These are phyloP conservation scores for Rhizopus stolonifer DNA, from an alignment of 371 early-diverging fungal genomes.

Conservation along the genomic window DNA sequence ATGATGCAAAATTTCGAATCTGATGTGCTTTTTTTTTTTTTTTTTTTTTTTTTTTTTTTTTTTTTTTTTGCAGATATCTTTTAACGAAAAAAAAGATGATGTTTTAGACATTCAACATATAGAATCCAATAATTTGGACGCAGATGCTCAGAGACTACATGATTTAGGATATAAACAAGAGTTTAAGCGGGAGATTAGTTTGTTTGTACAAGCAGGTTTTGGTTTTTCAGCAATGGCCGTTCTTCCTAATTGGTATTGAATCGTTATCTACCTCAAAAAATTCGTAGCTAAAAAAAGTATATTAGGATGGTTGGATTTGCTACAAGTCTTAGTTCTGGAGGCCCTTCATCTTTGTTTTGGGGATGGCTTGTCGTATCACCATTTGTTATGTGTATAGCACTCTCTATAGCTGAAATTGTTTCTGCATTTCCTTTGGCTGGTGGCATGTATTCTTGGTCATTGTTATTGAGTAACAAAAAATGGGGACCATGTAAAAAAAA, in stretches of 20 bases:
- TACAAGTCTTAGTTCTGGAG: conserved; percentile 29
- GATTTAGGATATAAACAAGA: conserved; percentile 46
- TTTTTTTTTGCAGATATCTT: no score
- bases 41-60: no score
- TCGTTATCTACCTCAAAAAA: not conserved
- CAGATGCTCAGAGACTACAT: conserved; percentile 33
- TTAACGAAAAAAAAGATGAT: no score
- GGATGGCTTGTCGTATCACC: conserved; percentile 34
- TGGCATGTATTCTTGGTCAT: conserved; percentile 40
- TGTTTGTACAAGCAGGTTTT: conserved; percentile 34
- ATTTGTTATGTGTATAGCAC: conserved; percentile 38
- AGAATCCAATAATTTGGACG: conserved; percentile 21
- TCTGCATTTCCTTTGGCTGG: conserved; percentile 39
- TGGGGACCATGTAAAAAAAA: conserved; percentile 40
- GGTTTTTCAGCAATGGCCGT: conserved; percentile 39
- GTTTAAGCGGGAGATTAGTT: conserved; percentile 38
- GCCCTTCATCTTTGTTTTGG: conserved; percentile 41
- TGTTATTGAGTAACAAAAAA: conserved; percentile 28
- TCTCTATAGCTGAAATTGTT: conserved; percentile 38
- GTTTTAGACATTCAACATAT: conserved; percentile 10
- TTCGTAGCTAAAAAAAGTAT: no score
- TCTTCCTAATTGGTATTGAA: conserved; percentile 35
- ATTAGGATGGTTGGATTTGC: conserved; percentile 30
- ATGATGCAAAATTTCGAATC: no score
- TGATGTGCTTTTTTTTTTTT: no score